A percentile compares a stretch with the other conserved stretches of the same genome.
phyloP scores from a whole-genome alignment of 805 yeast species.

The Zygotorulaspora chibaensis region DNA sequence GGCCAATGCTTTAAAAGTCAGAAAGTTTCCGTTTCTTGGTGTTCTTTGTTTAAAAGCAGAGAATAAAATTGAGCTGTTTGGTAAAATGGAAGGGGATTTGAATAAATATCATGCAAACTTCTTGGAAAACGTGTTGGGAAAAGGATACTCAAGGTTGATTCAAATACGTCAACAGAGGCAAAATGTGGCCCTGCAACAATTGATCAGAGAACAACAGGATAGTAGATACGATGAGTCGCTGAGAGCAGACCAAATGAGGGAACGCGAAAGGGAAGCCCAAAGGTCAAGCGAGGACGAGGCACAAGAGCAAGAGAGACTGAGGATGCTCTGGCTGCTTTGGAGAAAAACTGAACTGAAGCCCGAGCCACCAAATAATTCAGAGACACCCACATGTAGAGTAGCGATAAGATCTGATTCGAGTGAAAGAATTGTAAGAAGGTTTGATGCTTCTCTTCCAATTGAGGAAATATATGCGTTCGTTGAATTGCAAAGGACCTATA shows the following conservation, averaged over 20 bases:
- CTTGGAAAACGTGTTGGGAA: constrained; percentile 22
- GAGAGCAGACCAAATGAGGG: constrained; percentile 57
- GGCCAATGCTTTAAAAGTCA: constrained; percentile 65
- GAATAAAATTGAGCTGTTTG: constrained; percentile 31
- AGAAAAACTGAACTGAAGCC: constrained; percentile 35
- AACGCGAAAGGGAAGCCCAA: constrained; percentile 25
- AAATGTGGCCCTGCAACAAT: constrained; percentile 53
- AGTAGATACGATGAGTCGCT: constrained; percentile 69
- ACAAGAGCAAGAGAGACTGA: constrained; percentile 20
- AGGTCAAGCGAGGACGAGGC: constrained; percentile 33
- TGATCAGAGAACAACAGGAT: constrained; percentile 68
- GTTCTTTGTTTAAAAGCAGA: constrained; percentile 63
- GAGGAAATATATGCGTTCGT: constrained; percentile 70
- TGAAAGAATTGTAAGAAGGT: constrained; percentile 48
- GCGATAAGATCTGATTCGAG: constrained; percentile 69
- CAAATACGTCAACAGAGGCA: constrained; percentile 60
- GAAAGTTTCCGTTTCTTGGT: constrained; percentile 79
- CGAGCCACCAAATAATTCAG: constrained; percentile 27
- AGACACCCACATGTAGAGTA: constrained; percentile 48
- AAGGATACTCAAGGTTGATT: constrained; percentile 38
- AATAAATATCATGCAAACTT: constrained; percentile 14
- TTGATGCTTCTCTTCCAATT: constrained; percentile 44
- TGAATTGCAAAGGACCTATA: constrained; percentile 43
- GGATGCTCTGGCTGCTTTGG: constrained; percentile 48
- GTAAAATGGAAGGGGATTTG: constrained; percentile 24